phyloP scores from a whole-genome alignment of 768 basidiomycete species.

The Artomyces pyxidatus region DNA sequence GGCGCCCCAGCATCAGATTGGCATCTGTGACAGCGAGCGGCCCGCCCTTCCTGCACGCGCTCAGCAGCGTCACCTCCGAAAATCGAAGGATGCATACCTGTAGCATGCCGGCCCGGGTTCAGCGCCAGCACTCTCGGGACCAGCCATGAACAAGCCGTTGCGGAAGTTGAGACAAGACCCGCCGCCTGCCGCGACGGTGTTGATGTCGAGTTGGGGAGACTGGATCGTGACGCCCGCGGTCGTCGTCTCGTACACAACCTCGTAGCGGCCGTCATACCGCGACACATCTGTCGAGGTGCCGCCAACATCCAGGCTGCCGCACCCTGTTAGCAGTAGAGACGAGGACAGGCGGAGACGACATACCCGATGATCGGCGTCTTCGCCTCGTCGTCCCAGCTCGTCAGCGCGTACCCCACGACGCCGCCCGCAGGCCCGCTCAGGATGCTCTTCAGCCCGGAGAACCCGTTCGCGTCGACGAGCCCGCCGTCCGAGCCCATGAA shows the following conservation, averaged over 20 bases:
- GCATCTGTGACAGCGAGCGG: conserved; percentile 91
- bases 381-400: conserved; percentile 74
- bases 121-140: conserved; percentile 90
- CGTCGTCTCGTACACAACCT: conserved; percentile 91
- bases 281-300: conserved; percentile 96
- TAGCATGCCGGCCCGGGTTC: conserved; percentile 93
- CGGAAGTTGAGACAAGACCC: conserved; percentile 84
- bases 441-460: conserved; percentile 91
- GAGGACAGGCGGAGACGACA: conserved; percentile 19
- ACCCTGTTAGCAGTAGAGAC: not conserved
- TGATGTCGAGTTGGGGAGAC: conserved; percentile 90
- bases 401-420: conserved; percentile 90
- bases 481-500: conserved; percentile 97
- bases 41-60: conserved; percentile 68
- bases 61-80: not conserved
- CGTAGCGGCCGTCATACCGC: conserved; percentile 84
- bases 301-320: conserved; percentile 73
- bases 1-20: conserved; percentile 81
- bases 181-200: conserved; percentile 93
- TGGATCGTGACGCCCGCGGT: conserved; percentile 92
- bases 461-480: conserved; percentile 69
- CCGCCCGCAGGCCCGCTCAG: conserved; percentile 92
- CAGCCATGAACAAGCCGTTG: conserved; percentile 85
- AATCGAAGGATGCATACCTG: conserved; percentile 39
- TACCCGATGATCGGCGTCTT: conserved; percentile 80